Percentiles rank a stretch among this genome's conserved stretches.
phyloP scores from a whole-genome alignment of 1,139 yeast species.

The Casaregolazyma suthepensis region DNA sequence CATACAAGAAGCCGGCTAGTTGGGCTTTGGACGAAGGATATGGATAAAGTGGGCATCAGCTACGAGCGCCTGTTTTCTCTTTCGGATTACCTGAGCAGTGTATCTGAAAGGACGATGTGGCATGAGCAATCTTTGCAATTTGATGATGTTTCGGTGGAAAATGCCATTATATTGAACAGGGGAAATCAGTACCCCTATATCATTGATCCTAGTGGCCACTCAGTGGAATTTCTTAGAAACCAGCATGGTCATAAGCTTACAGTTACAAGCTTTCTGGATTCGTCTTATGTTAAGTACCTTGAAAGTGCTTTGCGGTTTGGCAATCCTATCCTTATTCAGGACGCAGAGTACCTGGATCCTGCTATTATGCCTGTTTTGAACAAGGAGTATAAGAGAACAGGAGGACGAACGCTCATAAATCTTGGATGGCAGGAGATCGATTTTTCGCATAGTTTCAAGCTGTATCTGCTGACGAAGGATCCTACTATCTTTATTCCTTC shows the following conservation, averaged over 20 bases:
- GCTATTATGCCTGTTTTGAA: constrained; percentile 56
- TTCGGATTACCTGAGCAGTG: constrained; percentile 38
- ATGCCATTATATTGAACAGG: constrained; percentile 48
- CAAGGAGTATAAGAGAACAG: constrained; percentile 55
- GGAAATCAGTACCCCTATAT: constrained; percentile 47
- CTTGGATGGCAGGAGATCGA: constrained; percentile 65
- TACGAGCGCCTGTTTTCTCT: constrained; percentile 37
- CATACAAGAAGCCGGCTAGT: constrained; percentile 39
- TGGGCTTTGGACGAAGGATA: constrained; percentile 38
- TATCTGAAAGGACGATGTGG: constrained; percentile 47
- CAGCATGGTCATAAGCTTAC: constrained; percentile 38
- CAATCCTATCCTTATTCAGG: constrained; percentile 61
- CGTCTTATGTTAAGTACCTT: constrained; percentile 59
- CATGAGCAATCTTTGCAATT: constrained; percentile 45
- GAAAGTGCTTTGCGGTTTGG: constrained; percentile 86
- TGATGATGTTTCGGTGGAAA: constrained; percentile 59
- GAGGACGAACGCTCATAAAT: constrained; percentile 61
- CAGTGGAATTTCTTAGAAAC: constrained; percentile 40
- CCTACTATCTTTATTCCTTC: constrained; percentile 44
- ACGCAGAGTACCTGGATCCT: constrained; percentile 79
- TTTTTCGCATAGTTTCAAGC: constrained; percentile 54
- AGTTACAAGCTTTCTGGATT: constrained; percentile 66
- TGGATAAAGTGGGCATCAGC: constrained; percentile 38
- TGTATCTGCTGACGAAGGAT: constrained; percentile 60
- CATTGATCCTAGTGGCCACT: constrained; percentile 64